phyloP scores from a whole-genome alignment of 805 yeast species.

The Candida methanosorbosa region DNA sequence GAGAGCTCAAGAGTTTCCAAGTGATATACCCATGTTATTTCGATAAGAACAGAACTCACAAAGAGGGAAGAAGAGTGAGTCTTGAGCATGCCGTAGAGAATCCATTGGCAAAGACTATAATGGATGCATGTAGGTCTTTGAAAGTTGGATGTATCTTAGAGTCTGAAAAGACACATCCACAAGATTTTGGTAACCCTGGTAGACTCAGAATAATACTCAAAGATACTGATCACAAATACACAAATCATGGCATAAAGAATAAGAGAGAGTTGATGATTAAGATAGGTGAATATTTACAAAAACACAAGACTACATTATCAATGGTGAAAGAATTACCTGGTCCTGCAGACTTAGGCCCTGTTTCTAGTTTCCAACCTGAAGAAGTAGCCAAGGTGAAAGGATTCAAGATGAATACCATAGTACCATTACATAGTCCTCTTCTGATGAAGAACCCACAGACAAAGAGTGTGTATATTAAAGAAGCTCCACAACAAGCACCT shows the following conservation, averaged over 20 bases:
- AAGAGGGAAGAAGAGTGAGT: conserved; percentile 79
- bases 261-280: conserved; percentile 60
- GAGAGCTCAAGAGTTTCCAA: conserved; percentile 62
- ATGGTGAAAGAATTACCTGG: conserved; percentile 57
- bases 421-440: conserved; percentile 79
- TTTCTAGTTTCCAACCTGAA: conserved; percentile 41
- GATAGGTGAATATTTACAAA: conserved; percentile 51
- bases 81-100: conserved; percentile 64
- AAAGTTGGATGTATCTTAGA: conserved; percentile 40
- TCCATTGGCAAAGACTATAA: conserved; percentile 77
- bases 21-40: conserved; percentile 88
- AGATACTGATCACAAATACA: conserved; percentile 34
- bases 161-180: conserved; percentile 86
- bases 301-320: conserved; percentile 60
- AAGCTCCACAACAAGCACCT: conserved; percentile 33
- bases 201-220: conserved; percentile 72
- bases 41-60: conserved; percentile 65
- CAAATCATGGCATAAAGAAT: conserved; percentile 27
- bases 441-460: conserved; percentile 81
- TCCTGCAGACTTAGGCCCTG: conserved; percentile 52
- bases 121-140: conserved; percentile 50
- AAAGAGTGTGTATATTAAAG: conserved; percentile 52
- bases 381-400: conserved; percentile 77
- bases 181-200: conserved; percentile 97
- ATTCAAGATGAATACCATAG: conserved; percentile 74